A percentile compares a stretch with the other conserved stretches of the same genome.
Conservation (phyloP, 1,284 basidiomycete species). For the Trichosporon coremiiforme region DNA sequence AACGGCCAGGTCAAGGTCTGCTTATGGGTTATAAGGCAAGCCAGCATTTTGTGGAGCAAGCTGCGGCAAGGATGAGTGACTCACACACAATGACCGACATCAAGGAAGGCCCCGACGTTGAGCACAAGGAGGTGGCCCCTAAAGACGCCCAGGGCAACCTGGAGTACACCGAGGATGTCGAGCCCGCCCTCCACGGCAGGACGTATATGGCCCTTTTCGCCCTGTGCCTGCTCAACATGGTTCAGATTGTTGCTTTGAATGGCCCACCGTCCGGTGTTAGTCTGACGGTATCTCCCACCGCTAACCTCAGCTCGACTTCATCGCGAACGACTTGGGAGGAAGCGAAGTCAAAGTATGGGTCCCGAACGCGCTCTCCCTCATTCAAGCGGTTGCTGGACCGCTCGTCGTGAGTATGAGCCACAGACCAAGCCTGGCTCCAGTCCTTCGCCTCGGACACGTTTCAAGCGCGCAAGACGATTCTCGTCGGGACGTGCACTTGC, state of each 20-base stretch:
- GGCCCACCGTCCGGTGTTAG: slow-evolving; percentile 18
- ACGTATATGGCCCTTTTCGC: slow-evolving; percentile 22
- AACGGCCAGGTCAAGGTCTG: too few species aligned
- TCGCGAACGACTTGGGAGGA: too few species aligned
- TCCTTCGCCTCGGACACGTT: slow-evolving; percentile 28
- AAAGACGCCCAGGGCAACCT: too few species aligned
- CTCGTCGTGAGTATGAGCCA: slow-evolving; percentile 24
- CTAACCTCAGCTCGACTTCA: too few species aligned
- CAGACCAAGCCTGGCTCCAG: too few species aligned
- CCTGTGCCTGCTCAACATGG: slow-evolving; percentile 19
- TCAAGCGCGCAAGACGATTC: slow-evolving; percentile 24
- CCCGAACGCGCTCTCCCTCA: slow-evolving; percentile 22
- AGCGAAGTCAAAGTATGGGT: too few species aligned
- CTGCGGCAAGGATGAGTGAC: too few species aligned
- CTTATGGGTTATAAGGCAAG: too few species aligned
- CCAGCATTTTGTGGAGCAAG: too few species aligned
- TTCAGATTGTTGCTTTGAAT: slow-evolving; percentile 20
- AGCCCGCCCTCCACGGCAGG: slow-evolving; percentile 17
- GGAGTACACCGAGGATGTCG: slow-evolving; percentile 19
- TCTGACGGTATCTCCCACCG: too few species aligned
- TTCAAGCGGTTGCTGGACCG: slow-evolving; percentile 24
- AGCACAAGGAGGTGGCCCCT: too few species aligned
- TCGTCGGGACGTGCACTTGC: slow-evolving; percentile 20
- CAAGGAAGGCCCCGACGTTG: too few species aligned
- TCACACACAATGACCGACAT: neutral